phyloP scores from a whole-genome alignment of 2,329 filamentous ascomycete genomes.

The Penicillium sp. region DNA sequence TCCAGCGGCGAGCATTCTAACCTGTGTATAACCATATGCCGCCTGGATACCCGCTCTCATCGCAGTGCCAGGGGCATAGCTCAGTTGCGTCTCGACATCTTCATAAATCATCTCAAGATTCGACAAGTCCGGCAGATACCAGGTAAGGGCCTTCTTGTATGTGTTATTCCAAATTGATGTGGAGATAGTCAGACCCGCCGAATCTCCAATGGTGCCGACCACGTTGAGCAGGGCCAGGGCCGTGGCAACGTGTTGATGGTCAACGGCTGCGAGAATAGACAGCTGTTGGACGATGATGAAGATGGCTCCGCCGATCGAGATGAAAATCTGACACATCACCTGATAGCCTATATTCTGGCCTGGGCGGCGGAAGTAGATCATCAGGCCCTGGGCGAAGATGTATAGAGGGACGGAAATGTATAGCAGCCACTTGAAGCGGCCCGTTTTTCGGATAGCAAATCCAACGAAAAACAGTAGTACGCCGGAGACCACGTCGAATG shows the following conservation, averaged over 20 bases:
- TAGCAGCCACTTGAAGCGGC: slow-evolving; percentile 54
- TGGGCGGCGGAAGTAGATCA: slow-evolving; percentile 54
- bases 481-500: slow-evolving; percentile 53
- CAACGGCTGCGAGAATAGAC: slow-evolving; percentile 52
- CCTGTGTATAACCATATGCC: slow-evolving; percentile 57
- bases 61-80: slow-evolving; percentile 43
- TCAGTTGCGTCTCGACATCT: slow-evolving; percentile 13
- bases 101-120: slow-evolving; percentile 20
- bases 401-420: slow-evolving; percentile 53
- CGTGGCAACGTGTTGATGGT: slow-evolving; percentile 56
- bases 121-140: slow-evolving; percentile 42
- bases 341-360: slow-evolving; percentile 52
- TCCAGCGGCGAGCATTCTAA: slow-evolving; percentile 52
- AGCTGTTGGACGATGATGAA: slow-evolving; percentile 55
- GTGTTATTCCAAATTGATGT: slow-evolving; percentile 60
- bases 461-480: slow-evolving; percentile 55
- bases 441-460: slow-evolving; percentile 49
- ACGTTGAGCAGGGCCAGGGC: slow-evolving; percentile 55
- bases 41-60: slow-evolving; percentile 55
- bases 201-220: slow-evolving; percentile 54
- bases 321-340: slow-evolving; percentile 58
- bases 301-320: slow-evolving; percentile 53
- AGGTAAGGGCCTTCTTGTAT: slow-evolving; percentile 47
- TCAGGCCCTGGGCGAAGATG: slow-evolving; percentile 53
- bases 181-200: slow-evolving; percentile 54